A percentile compares a stretch with the other conserved stretches of the same genome.
These are phyloP conservation scores for Cryphonectria naterciae DNA, from an alignment of 2,329 filamentous ascomycete genomes.

Conservation along the genomic window DNA sequence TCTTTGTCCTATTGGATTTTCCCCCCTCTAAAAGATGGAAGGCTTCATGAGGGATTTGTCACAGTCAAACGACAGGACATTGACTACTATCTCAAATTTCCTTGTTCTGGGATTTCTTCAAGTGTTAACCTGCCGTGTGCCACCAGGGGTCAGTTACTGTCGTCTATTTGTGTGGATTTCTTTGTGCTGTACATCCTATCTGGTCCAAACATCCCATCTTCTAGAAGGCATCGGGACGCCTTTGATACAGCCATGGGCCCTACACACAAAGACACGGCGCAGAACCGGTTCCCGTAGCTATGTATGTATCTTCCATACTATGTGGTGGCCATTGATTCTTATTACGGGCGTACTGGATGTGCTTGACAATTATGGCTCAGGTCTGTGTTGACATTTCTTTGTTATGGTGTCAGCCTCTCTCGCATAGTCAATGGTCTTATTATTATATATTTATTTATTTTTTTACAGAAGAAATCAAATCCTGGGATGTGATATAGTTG, in stretches of 20 bases:
- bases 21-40: background rate
- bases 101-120: background rate
- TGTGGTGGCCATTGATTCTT: background rate
- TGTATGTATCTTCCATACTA: background rate
- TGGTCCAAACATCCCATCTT: background rate
- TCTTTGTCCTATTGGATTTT: too few species aligned
- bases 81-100: background rate
- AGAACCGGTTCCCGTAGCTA: background rate
- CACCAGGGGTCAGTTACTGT: background rate
- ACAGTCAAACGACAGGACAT: background rate
- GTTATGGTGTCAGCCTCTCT: background rate
- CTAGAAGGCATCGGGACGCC: background rate
- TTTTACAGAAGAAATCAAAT: too few species aligned
- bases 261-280: slow-evolving; percentile 10
- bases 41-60: background rate
- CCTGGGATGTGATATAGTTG: background rate
- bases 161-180: background rate
- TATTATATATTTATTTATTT: background rate
- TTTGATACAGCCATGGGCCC: background rate
- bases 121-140: background rate
- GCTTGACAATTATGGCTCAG: background rate
- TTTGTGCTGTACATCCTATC: background rate
- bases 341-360: background rate
- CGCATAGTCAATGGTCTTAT: background rate
- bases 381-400: slow-evolving; percentile 1